phyloP scores from a whole-genome alignment of 2,329 filamentous ascomycete genomes.

The Cordyceps javanica region DNA sequence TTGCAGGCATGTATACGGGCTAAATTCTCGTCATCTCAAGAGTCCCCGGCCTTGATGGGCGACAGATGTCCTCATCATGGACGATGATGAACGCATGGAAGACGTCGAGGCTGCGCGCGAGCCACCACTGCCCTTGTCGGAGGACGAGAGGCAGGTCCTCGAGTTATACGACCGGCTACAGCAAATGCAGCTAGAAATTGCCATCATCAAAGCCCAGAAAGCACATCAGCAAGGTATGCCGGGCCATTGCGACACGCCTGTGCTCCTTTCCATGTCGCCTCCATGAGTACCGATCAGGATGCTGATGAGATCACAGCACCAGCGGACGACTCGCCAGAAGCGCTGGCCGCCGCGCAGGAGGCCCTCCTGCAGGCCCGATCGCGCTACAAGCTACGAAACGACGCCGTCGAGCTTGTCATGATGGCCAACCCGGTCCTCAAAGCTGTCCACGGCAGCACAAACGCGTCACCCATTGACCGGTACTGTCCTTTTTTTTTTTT shows the following conservation, averaged over 20 bases:
- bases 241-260: background rate
- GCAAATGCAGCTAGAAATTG: slow-evolving; percentile 65
- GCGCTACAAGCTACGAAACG: slow-evolving; percentile 62
- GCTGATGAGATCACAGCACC: slow-evolving; percentile 14
- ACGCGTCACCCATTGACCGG: slow-evolving; percentile 62
- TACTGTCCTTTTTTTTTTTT: too few relatives aligned
- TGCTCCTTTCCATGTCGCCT: too few relatives aligned
- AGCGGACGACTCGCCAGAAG: slow-evolving; percentile 38
- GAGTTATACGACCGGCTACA: slow-evolving; percentile 66
- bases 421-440: slow-evolving; percentile 70
- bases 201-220: slow-evolving; percentile 52
- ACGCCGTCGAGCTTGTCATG: slow-evolving; percentile 62
- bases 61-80: background rate
- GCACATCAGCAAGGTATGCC: slow-evolving; percentile 28
- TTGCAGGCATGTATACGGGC: background rate
- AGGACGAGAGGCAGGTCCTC: slow-evolving; percentile 59
- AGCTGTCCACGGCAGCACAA: slow-evolving; percentile 64
- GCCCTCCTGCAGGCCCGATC: slow-evolving; percentile 66
- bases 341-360: slow-evolving; percentile 52
- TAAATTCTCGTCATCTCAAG: background rate
- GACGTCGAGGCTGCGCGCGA: slow-evolving; percentile 28
- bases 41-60: background rate
- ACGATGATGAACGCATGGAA: slow-evolving; percentile 24
- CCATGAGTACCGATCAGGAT: background rate
- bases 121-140: slow-evolving; percentile 49